These are phyloP conservation scores for Exophiala alcalophila DNA, from an alignment of 2,329 filamentous ascomycete genomes.

Conservation along the genomic window DNA sequence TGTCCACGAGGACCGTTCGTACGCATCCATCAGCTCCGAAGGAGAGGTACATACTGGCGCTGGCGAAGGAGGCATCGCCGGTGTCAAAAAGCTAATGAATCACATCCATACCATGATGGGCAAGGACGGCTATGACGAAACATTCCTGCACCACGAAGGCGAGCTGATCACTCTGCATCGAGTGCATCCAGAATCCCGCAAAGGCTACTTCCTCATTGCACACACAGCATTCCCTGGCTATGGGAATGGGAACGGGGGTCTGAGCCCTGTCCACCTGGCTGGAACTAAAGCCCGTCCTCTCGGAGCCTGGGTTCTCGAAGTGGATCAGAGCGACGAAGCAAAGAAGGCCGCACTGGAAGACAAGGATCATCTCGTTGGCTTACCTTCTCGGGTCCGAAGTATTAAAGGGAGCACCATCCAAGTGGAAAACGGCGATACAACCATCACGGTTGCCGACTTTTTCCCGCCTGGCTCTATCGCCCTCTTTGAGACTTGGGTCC, in stretches of 20 bases:
- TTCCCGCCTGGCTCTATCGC: constrained; percentile 95
- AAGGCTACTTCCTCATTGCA: constrained; percentile 92
- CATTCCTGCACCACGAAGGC: constrained; percentile 92
- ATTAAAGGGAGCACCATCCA: constrained; percentile 72
- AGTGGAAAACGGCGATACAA: constrained; percentile 67
- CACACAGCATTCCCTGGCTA: constrained; percentile 94
- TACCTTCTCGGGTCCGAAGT: constrained; percentile 78
- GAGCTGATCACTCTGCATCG: constrained; percentile 96
- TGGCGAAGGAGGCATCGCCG: constrained; percentile 79
- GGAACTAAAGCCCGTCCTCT: constrained; percentile 83
- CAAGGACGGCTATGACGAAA: constrained; percentile 89
- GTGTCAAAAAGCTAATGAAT: constrained; percentile 89
- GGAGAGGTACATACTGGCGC: constrained; percentile 61
- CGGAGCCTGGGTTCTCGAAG: constrained; percentile 88
- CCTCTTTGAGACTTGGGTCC: constrained; percentile 94
- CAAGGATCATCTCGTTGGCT: constrained; percentile 68
- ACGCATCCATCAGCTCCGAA: constrained; percentile 72
- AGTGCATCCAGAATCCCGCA: constrained; percentile 85
- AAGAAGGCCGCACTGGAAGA: constrained; percentile 65
- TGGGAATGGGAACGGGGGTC: constrained; percentile 75
- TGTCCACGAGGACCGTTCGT: constrained; percentile 81
- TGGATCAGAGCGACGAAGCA: constrained; percentile 71
- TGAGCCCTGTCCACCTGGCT: constrained; percentile 73
- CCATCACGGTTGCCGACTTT: constrained; percentile 73
- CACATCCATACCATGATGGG: constrained; percentile 95